Conservation (phyloP, 495 filamentous ascomycete genomes). For the Hypoxylon subgilvum region DNA sequence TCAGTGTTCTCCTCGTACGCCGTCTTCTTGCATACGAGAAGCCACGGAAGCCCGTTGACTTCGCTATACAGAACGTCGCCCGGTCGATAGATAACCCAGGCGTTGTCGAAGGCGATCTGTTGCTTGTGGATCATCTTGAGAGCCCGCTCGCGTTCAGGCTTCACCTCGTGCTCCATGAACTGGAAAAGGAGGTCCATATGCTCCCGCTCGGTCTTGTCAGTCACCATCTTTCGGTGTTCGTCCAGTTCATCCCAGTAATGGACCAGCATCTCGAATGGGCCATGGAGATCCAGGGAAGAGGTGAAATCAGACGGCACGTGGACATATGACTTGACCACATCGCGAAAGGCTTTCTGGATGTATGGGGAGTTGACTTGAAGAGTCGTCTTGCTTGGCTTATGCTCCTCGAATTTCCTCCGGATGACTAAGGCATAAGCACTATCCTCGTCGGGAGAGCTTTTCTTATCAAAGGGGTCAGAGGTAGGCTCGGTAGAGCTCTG, state of each 20-base stretch:
- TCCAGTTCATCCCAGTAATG: slow-evolving; percentile 46
- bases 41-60: slow-evolving; percentile 41
- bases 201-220: slow-evolving; percentile 36
- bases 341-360: slow-evolving; percentile 44
- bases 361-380: slow-evolving; percentile 53
- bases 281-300: slow-evolving; percentile 39
- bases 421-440: slow-evolving; percentile 46
- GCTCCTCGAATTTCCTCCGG: slow-evolving; percentile 34
- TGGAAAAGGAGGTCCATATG: slow-evolving; percentile 45
- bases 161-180: slow-evolving; percentile 43
- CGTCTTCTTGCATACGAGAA: slow-evolving; percentile 38
- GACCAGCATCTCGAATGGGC: slow-evolving; percentile 38
- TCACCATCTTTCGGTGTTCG: slow-evolving; percentile 32
- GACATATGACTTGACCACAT: slow-evolving; percentile 49
- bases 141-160: slow-evolving; percentile 36
- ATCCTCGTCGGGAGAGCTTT: slow-evolving; percentile 21
- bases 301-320: slow-evolving; percentile 44
- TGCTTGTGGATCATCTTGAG: slow-evolving; percentile 38
- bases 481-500: slow-evolving; percentile 5
- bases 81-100: slow-evolving; percentile 50
- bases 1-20: slow-evolving; percentile 30
- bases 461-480: slow-evolving; percentile 27
- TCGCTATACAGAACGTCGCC: slow-evolving; percentile 40
- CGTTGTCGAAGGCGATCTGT: slow-evolving; percentile 39
- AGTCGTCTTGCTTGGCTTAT: slow-evolving; percentile 39